phyloP scores from a whole-genome alignment of 495 filamentous ascomycete genomes.

The Ascodesmis nigricans region DNA sequence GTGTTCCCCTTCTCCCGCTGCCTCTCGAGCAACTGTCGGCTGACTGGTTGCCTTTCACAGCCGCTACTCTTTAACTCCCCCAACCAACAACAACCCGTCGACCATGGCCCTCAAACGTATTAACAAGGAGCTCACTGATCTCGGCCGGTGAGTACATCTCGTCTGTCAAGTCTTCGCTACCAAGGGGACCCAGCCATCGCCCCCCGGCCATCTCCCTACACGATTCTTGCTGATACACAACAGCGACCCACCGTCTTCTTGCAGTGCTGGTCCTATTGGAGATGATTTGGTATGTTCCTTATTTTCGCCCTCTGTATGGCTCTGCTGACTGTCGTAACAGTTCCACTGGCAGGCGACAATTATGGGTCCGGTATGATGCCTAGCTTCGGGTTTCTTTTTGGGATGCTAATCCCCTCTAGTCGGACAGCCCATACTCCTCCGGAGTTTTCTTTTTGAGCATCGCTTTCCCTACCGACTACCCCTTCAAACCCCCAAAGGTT shows the following conservation, averaged over 20 bases:
- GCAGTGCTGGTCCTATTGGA: slow-evolving; percentile 86
- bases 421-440: slow-evolving; percentile 87
- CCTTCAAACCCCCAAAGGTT: slow-evolving; percentile 99
- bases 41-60: too few species aligned
- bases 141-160: slow-evolving; percentile 99
- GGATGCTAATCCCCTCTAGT: slow-evolving; percentile 22
- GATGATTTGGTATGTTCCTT: slow-evolving; percentile 75
- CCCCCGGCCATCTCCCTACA: too few species aligned
- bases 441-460: slow-evolving; percentile 97
- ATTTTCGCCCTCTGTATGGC: background rate
- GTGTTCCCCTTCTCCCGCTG: too few species aligned
- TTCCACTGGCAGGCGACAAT: slow-evolving; percentile 99
- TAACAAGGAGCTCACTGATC: slow-evolving; percentile 98
- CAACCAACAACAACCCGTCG: too few species aligned
- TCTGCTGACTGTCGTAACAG: slow-evolving; percentile 27
- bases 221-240: too few species aligned
- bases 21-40: too few species aligned
- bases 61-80: too few species aligned
- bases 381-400: background rate
- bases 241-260: slow-evolving; percentile 96
- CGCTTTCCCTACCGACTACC: slow-evolving; percentile 98
- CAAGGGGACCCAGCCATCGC: too few species aligned
- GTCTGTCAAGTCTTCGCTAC: too few species aligned
- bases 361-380: slow-evolving; percentile 84
- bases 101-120: slow-evolving; percentile 98